Evolutionary conservation across 805 yeast genomes (phyloP).

Genomic region (Sungouiozyma ichnusensis): DNA sequence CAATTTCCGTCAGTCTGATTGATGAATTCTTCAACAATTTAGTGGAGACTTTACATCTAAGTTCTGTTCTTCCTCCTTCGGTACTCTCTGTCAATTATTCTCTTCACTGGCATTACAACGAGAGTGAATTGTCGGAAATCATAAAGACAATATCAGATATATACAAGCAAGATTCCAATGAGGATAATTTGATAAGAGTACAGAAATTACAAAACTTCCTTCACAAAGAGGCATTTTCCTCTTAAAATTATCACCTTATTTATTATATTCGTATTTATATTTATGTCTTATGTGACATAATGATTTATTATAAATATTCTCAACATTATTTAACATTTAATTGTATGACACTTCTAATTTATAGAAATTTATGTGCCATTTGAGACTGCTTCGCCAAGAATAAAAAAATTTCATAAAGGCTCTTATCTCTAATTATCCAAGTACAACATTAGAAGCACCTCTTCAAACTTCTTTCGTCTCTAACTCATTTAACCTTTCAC

Average conservation of each 20-base stretch:
- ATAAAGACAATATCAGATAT: conserved; percentile 1
- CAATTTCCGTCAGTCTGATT: conserved; percentile 11
- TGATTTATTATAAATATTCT: neutral
- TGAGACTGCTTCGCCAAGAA: neutral
- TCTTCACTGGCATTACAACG: conserved; percentile 12
- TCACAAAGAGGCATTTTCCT: neutral
- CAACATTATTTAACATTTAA: neutral
- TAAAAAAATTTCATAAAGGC: neutral
- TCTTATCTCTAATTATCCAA: no score
- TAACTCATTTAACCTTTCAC: no score
- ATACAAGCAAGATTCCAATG: conserved; percentile 1
- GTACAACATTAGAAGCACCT: no score
- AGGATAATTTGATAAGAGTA: conserved; percentile 2
- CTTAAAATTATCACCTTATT: neutral
- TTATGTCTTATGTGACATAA: no score
- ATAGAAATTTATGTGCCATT: conserved; percentile 1
- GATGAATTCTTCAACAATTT: conserved; percentile 24
- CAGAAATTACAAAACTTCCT: conserved; percentile 2
- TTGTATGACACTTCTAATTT: neutral
- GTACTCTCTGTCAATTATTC: conserved; percentile 4
- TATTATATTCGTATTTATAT: neutral
- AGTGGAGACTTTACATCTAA: conserved; percentile 22
- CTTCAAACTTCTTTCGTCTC: no score
- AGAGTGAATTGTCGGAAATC: conserved; percentile 6
- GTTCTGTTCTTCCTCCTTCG: conserved; percentile 6